Conservation (phyloP, 2,329 filamentous ascomycete species). For the Arthrobotrys pseudoclavata region DNA sequence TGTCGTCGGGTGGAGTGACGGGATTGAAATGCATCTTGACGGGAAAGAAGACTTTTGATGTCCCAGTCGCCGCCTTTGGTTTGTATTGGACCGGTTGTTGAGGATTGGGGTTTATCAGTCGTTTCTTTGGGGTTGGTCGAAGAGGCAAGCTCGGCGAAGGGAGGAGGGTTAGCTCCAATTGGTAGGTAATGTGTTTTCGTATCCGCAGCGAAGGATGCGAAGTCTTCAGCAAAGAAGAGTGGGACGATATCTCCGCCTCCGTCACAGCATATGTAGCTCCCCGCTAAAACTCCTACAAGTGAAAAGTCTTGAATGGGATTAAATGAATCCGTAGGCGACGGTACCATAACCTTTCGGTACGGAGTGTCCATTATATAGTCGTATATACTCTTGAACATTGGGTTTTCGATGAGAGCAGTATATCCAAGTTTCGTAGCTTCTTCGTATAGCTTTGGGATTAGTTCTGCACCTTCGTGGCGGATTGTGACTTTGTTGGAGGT, state of each 20-base stretch:
- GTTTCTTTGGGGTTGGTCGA: constrained; percentile 62
- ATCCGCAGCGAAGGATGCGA: constrained; percentile 6
- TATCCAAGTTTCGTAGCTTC: constrained; percentile 60
- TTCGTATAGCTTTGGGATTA: constrained; percentile 66
- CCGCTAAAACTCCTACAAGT: constrained; percentile 61
- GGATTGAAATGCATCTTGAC: constrained; percentile 61
- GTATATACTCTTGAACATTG: constrained; percentile 61
- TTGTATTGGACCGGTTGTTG: constrained; percentile 67
- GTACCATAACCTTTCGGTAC: constrained; percentile 61
- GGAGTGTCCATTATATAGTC: constrained; percentile 60
- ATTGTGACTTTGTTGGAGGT: constrained; percentile 70
- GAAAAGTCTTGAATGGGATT: constrained; percentile 61
- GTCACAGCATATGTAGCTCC: constrained; percentile 61
- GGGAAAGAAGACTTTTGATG: constrained; percentile 64
- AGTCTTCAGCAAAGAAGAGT: constrained; percentile 55
- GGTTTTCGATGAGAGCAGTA: constrained; percentile 60
- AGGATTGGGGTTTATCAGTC: constrained; percentile 63
- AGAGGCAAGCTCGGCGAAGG: neutral
- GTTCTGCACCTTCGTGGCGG: constrained; percentile 71
- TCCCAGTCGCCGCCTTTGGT: constrained; percentile 70
- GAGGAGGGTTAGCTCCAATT: constrained; percentile 58
- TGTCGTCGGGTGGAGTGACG: constrained; percentile 61
- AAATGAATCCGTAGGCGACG: constrained; percentile 61
- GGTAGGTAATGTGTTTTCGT: constrained; percentile 53
- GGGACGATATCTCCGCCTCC: constrained; percentile 60